phyloP scores from a whole-genome alignment of 805 yeast genomes.

The Sugiyamaella smithiae region DNA sequence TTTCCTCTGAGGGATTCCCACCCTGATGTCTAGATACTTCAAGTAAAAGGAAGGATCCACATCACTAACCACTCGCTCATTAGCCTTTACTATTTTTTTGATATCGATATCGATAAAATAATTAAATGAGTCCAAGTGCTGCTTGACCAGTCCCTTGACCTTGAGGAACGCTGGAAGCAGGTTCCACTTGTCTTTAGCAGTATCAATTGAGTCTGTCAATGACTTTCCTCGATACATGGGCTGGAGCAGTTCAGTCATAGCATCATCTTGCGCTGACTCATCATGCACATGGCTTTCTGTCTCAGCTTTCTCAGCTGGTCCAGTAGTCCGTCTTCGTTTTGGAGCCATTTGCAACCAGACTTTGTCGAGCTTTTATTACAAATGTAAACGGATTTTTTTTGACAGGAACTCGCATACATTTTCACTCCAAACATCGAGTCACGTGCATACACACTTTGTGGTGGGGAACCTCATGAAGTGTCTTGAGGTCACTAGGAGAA shows the following conservation, averaged over 20 bases:
- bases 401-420: too few species aligned
- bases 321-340: not conserved
- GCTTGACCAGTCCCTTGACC: conserved; percentile 94
- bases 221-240: conserved; percentile 84
- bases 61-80: conserved; percentile 83
- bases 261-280: conserved; percentile 12
- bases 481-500: too few species aligned
- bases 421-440: too few species aligned
- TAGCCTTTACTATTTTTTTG: conserved; percentile 88
- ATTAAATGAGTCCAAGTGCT: conserved; percentile 96
- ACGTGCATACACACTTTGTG: too few species aligned
- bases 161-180: conserved; percentile 91
- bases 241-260: conserved; percentile 69
- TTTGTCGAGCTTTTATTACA: too few species aligned
- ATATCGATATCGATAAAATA: conserved; percentile 92
- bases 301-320: not conserved
- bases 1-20: conserved; percentile 54
- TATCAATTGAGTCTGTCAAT: conserved; percentile 80
- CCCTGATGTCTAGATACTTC: conserved; percentile 88
- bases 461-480: too few species aligned
- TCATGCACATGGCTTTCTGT: conserved; percentile 2
- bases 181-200: conserved; percentile 93
- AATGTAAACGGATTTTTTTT: too few species aligned
- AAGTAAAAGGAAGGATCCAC: conserved; percentile 96
- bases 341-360: not conserved